Base-by-base conservation (phyloP, 2,329 filamentous ascomycete species). In the Neonectria neomacrospora region DNA sequence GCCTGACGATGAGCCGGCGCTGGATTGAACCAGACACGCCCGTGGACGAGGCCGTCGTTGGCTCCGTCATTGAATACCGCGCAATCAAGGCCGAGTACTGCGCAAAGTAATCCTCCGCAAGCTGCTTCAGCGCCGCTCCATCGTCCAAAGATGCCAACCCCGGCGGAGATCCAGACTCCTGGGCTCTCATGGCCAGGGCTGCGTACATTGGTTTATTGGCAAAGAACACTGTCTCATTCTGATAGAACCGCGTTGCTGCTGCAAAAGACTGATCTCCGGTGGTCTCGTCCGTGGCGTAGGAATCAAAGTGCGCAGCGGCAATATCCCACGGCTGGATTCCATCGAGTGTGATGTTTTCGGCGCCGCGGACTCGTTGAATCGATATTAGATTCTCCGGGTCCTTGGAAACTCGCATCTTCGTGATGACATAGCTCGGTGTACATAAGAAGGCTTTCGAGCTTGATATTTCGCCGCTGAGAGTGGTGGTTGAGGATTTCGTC, bases 71-170 rank as follows among this genome's bases (percentile, higher is more conserved):
- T 0, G 72, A 69, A 34, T 73, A 73, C 11, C 71, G 71, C 5
- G 75, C 76, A 14, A 80, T 55, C 1, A 80, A 56, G 2, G 76
- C 76, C 0, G 76, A 70, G 47, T 76, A 79, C 54, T 79, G 78
- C 14, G 70, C 64, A 54, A 72, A 80, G 47, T 79, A 80, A 12
- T 69, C 70, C 9, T 69, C 63, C 1, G 71, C 69, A 8, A 80
- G 62, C 3, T 59, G 51, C 12, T 68, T 60, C 23, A 80, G 56
- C 3, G 66, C 71, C 5, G 54, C 54, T 0, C 65, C 34, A 2
- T 77, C 67, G 4, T 75, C 53, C 1, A 79, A 65, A 3, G 65
- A 67, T 2, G 69, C 70, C 1, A 76, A 58, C 12, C 67, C 50
- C 0, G 72, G 70, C 0, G 67, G 34, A 1, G 37, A 67, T 11